Base-by-base conservation (phyloP, 192 early-diverging fungal genomes). In the Mortierella claussenii region DNA sequence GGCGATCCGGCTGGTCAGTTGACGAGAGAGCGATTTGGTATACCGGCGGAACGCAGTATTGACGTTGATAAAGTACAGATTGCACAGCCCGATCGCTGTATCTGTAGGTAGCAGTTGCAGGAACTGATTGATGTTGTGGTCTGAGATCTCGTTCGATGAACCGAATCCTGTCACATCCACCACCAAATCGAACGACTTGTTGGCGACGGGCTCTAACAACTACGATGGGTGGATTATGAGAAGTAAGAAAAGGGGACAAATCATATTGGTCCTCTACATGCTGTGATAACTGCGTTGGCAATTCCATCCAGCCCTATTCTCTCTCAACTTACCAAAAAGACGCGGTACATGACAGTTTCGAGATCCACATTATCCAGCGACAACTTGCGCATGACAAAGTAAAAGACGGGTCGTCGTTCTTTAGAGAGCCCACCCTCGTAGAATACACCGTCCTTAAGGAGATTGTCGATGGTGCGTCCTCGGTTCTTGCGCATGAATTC, bases 151-250 rank as follows among this genome's bases (percentile, higher is more conserved):
- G 68, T 95, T 96, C 1, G 88, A 85, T 11, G 82, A 80, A 7
- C 86, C 85, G 82, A 94, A 95, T 70, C 91, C 87, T 32, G 93
- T 94, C 32, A 91, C 58, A 71, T 97, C 95, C 57, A 97, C 80
- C 20, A 95, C 83, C 40, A 97, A 50, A 55, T 97, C 95, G 65
- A 88, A 93, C 40, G 89, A 78, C 60, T 88, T 92, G 37, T 82
- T 84, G 8, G 89, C 82, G 30, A 87, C 74, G 26, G 91, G 84
- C 80, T 94, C 90, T 48, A 95, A 68, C 15, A 85, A 68, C 56
- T 88, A 59, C 4, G n/a, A n/a, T n/a, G n/a, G n/a, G n/a, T n/a
- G n/a, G n/a, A n/a, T n/a, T n/a, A n/a, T n/a, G n/a, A n/a, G n/a
- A n/a, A n/a, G n/a, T n/a, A n/a, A n/a, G n/a, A n/a, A n/a, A n/a